Percentiles rank a stretch among this genome's conserved stretches.
phyloP scores from a whole-genome alignment of 2,329 filamentous ascomycete species.

The Seiridium unicorne region DNA sequence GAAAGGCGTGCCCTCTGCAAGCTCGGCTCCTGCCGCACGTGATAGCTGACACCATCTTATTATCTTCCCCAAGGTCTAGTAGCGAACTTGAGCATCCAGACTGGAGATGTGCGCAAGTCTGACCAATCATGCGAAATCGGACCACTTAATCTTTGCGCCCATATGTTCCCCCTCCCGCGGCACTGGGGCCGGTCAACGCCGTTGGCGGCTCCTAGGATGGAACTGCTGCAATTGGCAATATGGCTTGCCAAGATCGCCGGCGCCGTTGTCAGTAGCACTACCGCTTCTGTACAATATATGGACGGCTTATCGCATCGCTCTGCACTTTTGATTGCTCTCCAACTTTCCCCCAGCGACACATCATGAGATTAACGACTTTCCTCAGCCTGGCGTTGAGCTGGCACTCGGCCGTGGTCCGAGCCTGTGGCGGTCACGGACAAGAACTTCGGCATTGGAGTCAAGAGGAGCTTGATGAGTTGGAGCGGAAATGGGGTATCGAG shows the following conservation, averaged over 20 bases:
- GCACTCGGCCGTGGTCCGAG: constrained; percentile 21
- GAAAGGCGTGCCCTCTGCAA: neutral
- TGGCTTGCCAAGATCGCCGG: neutral
- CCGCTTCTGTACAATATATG: neutral
- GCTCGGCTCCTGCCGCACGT: neutral
- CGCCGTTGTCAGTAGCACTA: neutral
- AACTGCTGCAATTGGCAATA: constrained; percentile 2
- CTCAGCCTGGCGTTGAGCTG: constrained; percentile 24
- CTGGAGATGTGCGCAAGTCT: too few relatives aligned
- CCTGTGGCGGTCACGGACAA: constrained; percentile 30
- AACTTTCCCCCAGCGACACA: too few relatives aligned
- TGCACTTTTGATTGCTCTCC: neutral
- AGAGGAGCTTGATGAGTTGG: constrained; percentile 50
- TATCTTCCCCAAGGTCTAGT: neutral
- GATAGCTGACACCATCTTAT: constrained; percentile 2
- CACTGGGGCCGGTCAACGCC: neutral
- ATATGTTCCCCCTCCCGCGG: neutral
- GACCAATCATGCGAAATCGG: constrained; percentile 2
- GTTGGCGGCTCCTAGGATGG: neutral
- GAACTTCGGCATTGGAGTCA: constrained; percentile 44
- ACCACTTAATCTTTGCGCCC: neutral
- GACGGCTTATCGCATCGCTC: neutral
- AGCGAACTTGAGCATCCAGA: neutral
- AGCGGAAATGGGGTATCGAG: constrained; percentile 57
- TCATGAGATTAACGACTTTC: constrained; percentile 22